Evolutionary conservation across 257 asterid genomes (phyloP).

Genomic region (Nicotiana benthamiana): DNA sequence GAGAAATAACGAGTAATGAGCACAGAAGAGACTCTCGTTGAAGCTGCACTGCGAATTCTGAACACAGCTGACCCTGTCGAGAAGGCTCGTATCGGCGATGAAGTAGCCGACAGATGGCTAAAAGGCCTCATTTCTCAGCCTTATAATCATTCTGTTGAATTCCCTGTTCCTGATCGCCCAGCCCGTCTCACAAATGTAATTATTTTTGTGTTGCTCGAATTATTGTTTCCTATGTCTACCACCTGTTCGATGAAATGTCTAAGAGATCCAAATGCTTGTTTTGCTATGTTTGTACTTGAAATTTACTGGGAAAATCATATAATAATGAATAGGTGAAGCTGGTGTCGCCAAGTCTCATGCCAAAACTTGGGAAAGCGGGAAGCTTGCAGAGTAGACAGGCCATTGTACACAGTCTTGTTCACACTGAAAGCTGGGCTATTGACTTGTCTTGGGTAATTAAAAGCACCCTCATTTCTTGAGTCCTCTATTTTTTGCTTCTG

Average conservation of each 20-base stretch:
- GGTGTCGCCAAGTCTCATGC: constrained; percentile 92
- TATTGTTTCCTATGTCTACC: neutral
- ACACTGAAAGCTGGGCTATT: constrained; percentile 97
- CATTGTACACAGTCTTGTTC: constrained; percentile 89
- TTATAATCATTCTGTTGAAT: constrained; percentile 34
- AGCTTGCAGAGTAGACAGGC: constrained; percentile 95
- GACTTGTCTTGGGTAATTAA: constrained; percentile 87
- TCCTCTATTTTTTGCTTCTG: neutral
- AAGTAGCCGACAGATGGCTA: constrained; percentile 66
- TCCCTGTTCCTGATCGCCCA: constrained; percentile 68
- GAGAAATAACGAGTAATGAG: constrained; percentile 25
- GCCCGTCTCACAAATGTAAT: constrained; percentile 53
- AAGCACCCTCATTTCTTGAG: neutral
- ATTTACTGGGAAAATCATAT: neutral
- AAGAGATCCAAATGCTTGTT: constrained; percentile 1
- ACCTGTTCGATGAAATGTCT: constrained; percentile 46
- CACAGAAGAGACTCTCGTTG: constrained; percentile 51
- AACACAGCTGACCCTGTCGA: constrained; percentile 78
- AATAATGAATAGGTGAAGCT: constrained; percentile 57
- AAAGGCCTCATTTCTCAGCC: constrained; percentile 42
- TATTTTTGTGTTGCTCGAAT: neutral
- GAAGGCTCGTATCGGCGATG: constrained; percentile 80
- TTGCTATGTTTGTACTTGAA: neutral
- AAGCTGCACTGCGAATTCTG: constrained; percentile 68
- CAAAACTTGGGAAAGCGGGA: constrained; percentile 94